A percentile compares a stretch with the other conserved stretches of the same genome.
These are phyloP conservation scores for Xylariaceae sp. DNA, from an alignment of 2,329 filamentous ascomycete species.

Conservation along the genomic window DNA sequence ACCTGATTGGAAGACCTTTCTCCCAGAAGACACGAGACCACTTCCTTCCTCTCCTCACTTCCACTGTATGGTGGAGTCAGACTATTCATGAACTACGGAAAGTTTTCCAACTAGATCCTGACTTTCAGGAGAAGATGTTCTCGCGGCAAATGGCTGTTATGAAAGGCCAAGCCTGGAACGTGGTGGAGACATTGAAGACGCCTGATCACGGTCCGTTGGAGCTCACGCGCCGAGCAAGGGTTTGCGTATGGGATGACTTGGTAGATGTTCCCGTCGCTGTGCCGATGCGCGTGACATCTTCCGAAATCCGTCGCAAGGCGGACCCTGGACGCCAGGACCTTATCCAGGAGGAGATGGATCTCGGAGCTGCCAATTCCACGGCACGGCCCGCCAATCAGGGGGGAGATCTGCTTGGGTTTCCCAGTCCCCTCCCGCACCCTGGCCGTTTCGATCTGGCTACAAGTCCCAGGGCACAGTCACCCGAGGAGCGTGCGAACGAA, in stretches of 20 bases:
- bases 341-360: constrained; percentile 87
- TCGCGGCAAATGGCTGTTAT: constrained; percentile 97
- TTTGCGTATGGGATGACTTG: constrained; percentile 96
- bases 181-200: constrained; percentile 93
- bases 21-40: constrained; percentile 90
- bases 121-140: constrained; percentile 99
- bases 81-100: constrained; percentile 81
- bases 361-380: constrained; percentile 63
- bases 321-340: constrained; percentile 40
- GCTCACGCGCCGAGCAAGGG: constrained; percentile 80
- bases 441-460: constrained; percentile 65
- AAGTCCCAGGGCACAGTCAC: constrained; percentile 38
- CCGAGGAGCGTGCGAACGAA: constrained; percentile 29
- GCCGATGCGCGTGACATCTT: constrained; percentile 76
- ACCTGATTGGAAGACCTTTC: constrained; percentile 91
- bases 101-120: constrained; percentile 85
- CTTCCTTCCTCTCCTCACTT: constrained; percentile 92
- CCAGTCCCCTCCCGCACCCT: constrained; percentile 63
- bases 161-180: constrained; percentile 99
- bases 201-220: constrained; percentile 89
- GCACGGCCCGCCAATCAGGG: constrained; percentile 33
- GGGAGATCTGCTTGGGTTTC: constrained; percentile 67
- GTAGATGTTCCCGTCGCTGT: constrained; percentile 95
- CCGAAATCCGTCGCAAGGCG: constrained; percentile 70
- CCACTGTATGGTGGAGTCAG: constrained; percentile 93